Evolutionary conservation across 345 rosid genomes (phyloP).

Genomic region (Salix caprea): DNA sequence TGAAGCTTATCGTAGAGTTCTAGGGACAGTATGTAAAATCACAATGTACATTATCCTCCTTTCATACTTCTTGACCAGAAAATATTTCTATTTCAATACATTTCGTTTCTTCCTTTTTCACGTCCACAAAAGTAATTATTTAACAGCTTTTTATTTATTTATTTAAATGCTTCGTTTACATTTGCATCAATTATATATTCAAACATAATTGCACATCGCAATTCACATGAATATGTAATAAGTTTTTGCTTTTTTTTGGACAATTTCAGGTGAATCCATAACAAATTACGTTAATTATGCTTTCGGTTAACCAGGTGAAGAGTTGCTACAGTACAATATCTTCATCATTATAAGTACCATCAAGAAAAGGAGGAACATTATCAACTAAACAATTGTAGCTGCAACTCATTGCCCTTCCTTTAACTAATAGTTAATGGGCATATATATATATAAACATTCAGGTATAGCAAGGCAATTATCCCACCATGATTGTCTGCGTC

Average conservation of each 20-base stretch:
- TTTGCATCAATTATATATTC: not conserved
- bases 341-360: not conserved
- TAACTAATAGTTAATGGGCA: not conserved
- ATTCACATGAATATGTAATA: no score
- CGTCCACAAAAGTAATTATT: no score
- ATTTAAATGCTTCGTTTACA: no score
- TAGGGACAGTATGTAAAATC: constrained; percentile 26
- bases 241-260: no score
- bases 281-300: no score
- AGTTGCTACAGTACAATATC: not conserved
- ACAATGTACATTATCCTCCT: constrained; percentile 26
- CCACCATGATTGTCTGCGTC: constrained; percentile 1
- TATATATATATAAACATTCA: not conserved
- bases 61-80: not conserved
- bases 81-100: not conserved
- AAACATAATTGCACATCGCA: not conserved
- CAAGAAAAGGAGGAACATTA: not conserved
- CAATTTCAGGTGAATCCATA: no score
- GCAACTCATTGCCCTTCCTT: not conserved
- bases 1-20: not conserved
- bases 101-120: not conserved
- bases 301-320: no score
- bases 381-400: not conserved
- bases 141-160: no score
- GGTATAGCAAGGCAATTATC: not conserved